Evolutionary conservation across 1,284 basidiomycete genomes (phyloP).

Genomic region (Termitomyces sp.): DNA sequence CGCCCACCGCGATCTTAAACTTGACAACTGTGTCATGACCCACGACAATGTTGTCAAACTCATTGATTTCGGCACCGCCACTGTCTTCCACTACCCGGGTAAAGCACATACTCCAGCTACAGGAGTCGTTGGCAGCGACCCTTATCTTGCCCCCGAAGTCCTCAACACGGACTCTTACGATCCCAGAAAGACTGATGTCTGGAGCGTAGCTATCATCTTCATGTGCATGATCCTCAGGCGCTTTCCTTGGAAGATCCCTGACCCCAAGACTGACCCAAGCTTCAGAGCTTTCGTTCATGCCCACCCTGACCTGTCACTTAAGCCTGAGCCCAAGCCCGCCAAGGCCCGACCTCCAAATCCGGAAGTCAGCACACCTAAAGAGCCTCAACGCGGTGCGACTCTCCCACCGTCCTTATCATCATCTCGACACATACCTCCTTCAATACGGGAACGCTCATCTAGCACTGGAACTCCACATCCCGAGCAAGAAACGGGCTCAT

Average conservation of each 20-base stretch:
- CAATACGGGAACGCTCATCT: constrained; percentile 29
- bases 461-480: constrained; percentile 25
- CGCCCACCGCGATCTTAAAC: constrained; percentile 97
- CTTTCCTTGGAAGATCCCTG: constrained; percentile 99
- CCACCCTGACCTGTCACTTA: constrained; percentile 79
- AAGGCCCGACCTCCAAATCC: constrained; percentile 16
- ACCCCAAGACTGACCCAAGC: constrained; percentile 87
- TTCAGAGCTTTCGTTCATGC: constrained; percentile 91
- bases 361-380: constrained; percentile 18
- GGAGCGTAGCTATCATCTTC: constrained; percentile 98
- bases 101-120: constrained; percentile 70
- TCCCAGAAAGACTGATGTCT: constrained; percentile 96
- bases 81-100: constrained; percentile 98
- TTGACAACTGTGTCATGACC: constrained; percentile 99
- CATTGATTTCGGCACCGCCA: constrained; percentile 99
- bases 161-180: constrained; percentile 77
- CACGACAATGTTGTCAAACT: constrained; percentile 92
- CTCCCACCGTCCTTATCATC: constrained; percentile 26
- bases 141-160: constrained; percentile 98
- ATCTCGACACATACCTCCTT: constrained; percentile 18
- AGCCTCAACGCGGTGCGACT: constrained; percentile 28
- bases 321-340: constrained; percentile 34
- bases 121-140: constrained; percentile 95
- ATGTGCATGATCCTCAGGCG: constrained; percentile 97
- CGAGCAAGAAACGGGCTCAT: constrained; percentile 15